These are phyloP conservation scores for Pterulicium gracile DNA, from an alignment of 1,284 basidiomycete species.

Conservation along the genomic window DNA sequence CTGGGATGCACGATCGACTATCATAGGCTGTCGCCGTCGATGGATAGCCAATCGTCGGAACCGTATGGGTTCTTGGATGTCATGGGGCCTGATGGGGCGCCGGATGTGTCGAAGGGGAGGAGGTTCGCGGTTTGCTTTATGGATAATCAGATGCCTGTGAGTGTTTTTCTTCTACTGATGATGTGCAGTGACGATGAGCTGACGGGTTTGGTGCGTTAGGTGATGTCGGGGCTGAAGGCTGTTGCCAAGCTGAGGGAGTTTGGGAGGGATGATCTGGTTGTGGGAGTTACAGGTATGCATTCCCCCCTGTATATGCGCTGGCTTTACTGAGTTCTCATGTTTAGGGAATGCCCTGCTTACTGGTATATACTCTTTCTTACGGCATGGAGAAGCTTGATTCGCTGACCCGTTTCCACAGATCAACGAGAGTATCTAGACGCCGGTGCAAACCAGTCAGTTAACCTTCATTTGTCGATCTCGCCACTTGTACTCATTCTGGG, in stretches of 20 bases:
- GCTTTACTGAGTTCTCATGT: conserved; percentile 11
- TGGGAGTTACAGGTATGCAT: conserved; percentile 45
- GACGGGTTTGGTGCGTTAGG: conserved; percentile 8
- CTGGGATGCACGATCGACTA: conserved; percentile 20
- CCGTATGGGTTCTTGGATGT: neutral
- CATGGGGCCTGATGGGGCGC: conserved; percentile 12
- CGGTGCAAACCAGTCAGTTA: conserved; percentile 48
- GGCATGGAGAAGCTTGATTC: neutral
- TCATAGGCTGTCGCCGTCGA: neutral
- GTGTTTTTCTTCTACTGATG: conserved; percentile 2
- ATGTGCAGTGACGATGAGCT: neutral
- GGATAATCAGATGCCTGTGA: conserved; percentile 81
- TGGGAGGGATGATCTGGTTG: conserved; percentile 48
- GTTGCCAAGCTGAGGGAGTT: conserved; percentile 44
- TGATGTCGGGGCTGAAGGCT: conserved; percentile 54
- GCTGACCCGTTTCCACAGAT: conserved; percentile 2
- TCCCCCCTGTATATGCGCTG: neutral
- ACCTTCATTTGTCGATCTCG: neutral
- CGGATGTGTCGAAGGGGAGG: conserved; percentile 20
- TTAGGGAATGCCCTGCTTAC: conserved; percentile 52
- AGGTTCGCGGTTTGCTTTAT: conserved; percentile 70
- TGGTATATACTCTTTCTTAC: neutral
- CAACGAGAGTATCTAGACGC: conserved; percentile 47
- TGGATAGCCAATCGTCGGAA: neutral
- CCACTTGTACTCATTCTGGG: neutral